Evolutionary conservation across 192 early-diverging fungal genomes (phyloP).

Genomic region (Coemansia sp.): DNA sequence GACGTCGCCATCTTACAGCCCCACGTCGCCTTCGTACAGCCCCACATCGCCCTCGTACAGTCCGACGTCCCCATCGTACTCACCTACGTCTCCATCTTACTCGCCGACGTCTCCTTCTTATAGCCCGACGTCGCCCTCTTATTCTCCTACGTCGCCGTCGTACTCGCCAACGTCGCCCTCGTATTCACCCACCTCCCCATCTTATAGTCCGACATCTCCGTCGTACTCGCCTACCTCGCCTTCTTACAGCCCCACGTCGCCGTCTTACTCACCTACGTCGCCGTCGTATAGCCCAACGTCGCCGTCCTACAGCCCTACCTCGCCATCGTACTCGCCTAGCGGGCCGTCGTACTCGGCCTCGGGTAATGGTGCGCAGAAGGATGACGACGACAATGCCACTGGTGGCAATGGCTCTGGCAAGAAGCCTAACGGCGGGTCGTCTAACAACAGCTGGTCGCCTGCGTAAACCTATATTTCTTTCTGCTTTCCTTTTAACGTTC

Average conservation of each 20-base stretch:
- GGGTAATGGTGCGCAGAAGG: conserved; percentile 1
- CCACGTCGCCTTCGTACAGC: conserved; percentile 62
- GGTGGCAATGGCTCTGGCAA: conserved; percentile 14
- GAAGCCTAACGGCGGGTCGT: conserved; percentile 6
- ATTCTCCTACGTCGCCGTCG: conserved; percentile 65
- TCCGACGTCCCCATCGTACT: conserved; percentile 63
- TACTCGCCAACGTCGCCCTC: conserved; percentile 58
- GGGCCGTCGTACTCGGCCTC: conserved; percentile 6
- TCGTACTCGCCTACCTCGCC: conserved; percentile 72
- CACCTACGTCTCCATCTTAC: conserved; percentile 75
- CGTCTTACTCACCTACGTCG: conserved; percentile 61
- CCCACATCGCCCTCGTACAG: conserved; percentile 67
- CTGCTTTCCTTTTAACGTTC: not conserved
- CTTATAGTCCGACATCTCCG: conserved; percentile 76
- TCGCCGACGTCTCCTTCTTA: conserved; percentile 75
- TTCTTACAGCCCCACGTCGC: conserved; percentile 72
- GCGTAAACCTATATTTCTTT: conserved; percentile 5
- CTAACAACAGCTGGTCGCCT: conserved; percentile 47
- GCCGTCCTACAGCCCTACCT: conserved; percentile 72
- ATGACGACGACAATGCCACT: conserved; percentile 11
- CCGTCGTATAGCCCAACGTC: conserved; percentile 54
- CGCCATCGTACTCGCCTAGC: conserved; percentile 54
- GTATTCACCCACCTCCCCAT: conserved; percentile 73
- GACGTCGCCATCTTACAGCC: conserved; percentile 62
- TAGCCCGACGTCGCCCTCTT: conserved; percentile 62